Percentiles rank a stretch among this genome's conserved stretches.
phyloP scores from a whole-genome alignment of 1,284 basidiomycete genomes.

The Agroathelia rolfsii region DNA sequence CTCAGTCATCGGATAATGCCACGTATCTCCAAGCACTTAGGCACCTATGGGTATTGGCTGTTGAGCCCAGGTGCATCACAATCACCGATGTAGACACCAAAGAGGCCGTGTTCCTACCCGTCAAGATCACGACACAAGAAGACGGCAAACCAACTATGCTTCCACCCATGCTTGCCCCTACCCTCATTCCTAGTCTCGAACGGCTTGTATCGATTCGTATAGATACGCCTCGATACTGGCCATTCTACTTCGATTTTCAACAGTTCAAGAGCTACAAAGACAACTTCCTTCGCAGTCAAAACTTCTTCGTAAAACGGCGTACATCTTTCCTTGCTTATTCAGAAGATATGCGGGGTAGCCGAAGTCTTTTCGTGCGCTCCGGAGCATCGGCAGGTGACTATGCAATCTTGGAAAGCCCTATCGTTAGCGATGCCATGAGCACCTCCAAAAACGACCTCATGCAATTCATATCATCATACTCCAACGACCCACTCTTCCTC shows the following conservation, averaged over 20 bases:
- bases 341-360: conserved; percentile 86
- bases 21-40: conserved; percentile 88
- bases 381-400: conserved; percentile 68
- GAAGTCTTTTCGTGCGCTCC: conserved; percentile 78
- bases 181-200: conserved; percentile 82
- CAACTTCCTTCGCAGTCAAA: conserved; percentile 66
- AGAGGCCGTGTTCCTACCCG: conserved; percentile 83
- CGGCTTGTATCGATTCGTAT: conserved; percentile 71
- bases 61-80: conserved; percentile 87
- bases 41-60: conserved; percentile 93
- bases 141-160: conserved; percentile 44
- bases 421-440: conserved; percentile 52
- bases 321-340: conserved; percentile 89
- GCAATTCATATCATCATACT: conserved; percentile 79
- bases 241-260: conserved; percentile 73
- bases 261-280: conserved; percentile 59
- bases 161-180: conserved; percentile 80
- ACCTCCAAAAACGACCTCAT: conserved; percentile 65
- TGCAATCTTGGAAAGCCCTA: conserved; percentile 73
- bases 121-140: conserved; percentile 75
- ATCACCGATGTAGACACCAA: conserved; percentile 86
- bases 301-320: conserved; percentile 84
- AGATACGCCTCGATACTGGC: conserved; percentile 92
- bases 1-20: conserved; percentile 77
- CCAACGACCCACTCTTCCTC: conserved; percentile 66